Evolutionary conservation across 371 early-diverging fungal genomes (phyloP).

Genomic region (Entomophthora muscae): DNA sequence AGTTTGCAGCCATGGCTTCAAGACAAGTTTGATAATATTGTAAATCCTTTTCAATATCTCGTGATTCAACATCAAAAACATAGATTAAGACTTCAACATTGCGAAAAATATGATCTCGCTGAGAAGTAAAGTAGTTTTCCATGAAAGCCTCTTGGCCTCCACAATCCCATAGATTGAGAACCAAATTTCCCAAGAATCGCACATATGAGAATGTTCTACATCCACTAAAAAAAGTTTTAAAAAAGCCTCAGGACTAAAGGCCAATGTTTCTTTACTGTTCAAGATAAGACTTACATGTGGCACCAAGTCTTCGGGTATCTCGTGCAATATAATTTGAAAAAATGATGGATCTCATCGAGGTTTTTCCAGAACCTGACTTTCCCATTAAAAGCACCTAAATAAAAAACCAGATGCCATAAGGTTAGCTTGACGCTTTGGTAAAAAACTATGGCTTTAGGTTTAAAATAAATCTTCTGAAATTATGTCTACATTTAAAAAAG

Average conservation of each 20-base stretch:
- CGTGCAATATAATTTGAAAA: conserved; percentile 90
- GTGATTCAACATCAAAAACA: conserved; percentile 89
- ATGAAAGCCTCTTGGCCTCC: conserved; percentile 91
- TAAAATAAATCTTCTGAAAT: neutral
- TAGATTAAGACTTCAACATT: conserved; percentile 96
- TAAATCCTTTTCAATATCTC: conserved; percentile 79
- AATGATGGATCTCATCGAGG: conserved; percentile 94
- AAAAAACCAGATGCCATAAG: neutral
- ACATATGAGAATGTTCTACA: conserved; percentile 92
- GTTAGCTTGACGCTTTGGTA: neutral
- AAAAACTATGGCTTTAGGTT: neutral
- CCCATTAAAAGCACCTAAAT: conserved; percentile 83
- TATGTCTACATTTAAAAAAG: too few species aligned
- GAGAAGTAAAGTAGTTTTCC: conserved; percentile 86
- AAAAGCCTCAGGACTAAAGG: too few species aligned
- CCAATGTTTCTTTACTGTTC: too few species aligned
- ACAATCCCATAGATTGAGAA: conserved; percentile 91
- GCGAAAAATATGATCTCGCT: conserved; percentile 84
- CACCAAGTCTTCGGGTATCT: conserved; percentile 86
- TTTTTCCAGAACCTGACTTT: conserved; percentile 92
- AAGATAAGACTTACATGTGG: conserved; percentile 56
- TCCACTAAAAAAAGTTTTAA: too few species aligned
- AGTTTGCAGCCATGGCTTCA: conserved; percentile 60
- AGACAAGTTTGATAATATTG: conserved; percentile 79
- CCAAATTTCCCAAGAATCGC: conserved; percentile 81